Percentiles rank a stretch among this genome's conserved stretches.
Evolutionary conservation across 768 basidiomycete species (phyloP).

Genomic region (Macrolepiota fuliginosa): DNA sequence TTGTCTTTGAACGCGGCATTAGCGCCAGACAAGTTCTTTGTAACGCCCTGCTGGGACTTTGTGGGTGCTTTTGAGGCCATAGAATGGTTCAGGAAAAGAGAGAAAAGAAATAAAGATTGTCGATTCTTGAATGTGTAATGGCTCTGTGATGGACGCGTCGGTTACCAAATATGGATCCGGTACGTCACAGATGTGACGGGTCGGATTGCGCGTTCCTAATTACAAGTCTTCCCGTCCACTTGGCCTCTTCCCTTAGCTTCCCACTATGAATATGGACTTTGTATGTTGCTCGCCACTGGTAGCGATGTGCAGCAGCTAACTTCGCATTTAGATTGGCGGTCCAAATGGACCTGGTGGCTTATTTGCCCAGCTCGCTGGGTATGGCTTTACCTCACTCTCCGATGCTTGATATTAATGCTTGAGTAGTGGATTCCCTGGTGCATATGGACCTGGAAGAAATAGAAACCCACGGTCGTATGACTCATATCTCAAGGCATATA

Average conservation of each 20-base stretch:
- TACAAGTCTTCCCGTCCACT: constrained; percentile 9
- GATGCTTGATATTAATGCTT: constrained; percentile 12
- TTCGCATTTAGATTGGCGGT: constrained; percentile 35
- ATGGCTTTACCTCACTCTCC: constrained; percentile 15
- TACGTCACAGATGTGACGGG: constrained; percentile 34
- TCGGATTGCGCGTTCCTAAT: constrained; percentile 18
- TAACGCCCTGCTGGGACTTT: constrained; percentile 37
- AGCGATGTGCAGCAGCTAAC: constrained; percentile 7
- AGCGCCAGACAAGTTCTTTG: constrained; percentile 49
- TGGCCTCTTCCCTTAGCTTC: constrained; percentile 12
- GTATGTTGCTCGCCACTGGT: constrained; percentile 26
- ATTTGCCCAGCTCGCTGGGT: constrained; percentile 68
- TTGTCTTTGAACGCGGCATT: constrained; percentile 88
- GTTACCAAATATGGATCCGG: constrained; percentile 25
- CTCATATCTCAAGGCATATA: constrained; percentile 93
- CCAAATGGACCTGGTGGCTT: constrained; percentile 57
- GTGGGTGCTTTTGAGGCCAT: constrained; percentile 35
- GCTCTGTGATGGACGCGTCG: constrained; percentile 27
- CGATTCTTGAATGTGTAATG: neutral
- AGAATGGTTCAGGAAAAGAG: constrained; percentile 7
- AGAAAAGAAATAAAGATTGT: constrained; percentile 13
- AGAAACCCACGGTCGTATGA: constrained; percentile 78
- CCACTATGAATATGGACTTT: constrained; percentile 37
- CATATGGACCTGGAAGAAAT: constrained; percentile 43
- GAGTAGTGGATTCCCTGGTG: constrained; percentile 51